Base-by-base conservation (phyloP, 345 rosid genomes). In the Corchorus capsularis region DNA sequence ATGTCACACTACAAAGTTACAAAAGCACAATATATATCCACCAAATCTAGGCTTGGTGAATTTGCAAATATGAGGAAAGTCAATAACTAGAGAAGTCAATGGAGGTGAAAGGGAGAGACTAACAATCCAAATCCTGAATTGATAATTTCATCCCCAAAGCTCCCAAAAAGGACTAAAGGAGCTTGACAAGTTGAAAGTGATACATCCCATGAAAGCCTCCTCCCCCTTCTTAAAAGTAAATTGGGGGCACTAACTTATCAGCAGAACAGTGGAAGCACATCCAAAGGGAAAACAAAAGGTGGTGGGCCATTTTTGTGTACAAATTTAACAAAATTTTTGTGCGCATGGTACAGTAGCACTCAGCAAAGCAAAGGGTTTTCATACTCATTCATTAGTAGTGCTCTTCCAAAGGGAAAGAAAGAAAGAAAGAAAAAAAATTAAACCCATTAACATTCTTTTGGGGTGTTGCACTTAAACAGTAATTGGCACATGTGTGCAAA, bases 331-430 rank as follows among this genome's bases (percentile, higher is more conserved):
- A 68, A 76, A 60, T 71, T 79, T 78, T 63, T 86, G 86, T 86
- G 89, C 93, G 91, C 97, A 86, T 93, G 97, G 82, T 82, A 93
- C 94, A 88, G 96, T 91, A 79, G 88, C 94, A 93, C 94, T 87
- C 85, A 75, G 78, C 69, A 34, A 64, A 75, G 78, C 69, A 34
- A 64, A 60, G 77, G 82, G 27, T 27, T 27, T 72, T 71, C 73
- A 70, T 67, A 32, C 32, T 46, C 68, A 22, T 54, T 65, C 77
- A 77, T 72, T 59, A 80, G 85, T 59, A 80, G 85, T 81, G 81
- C 80, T 81, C 56, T n/a, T 27, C 39, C 49, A 34, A 54, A 54
- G 49, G 17, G 15, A 46, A 46, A 11, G 41, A 6, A 32, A 49
- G 10, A 46, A 65, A 54, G 17, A 11, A 45, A 43, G 57, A 13